Evolutionary conservation across 192 early-diverging fungal species (phyloP).

Genomic region (Backusella westeae): DNA sequence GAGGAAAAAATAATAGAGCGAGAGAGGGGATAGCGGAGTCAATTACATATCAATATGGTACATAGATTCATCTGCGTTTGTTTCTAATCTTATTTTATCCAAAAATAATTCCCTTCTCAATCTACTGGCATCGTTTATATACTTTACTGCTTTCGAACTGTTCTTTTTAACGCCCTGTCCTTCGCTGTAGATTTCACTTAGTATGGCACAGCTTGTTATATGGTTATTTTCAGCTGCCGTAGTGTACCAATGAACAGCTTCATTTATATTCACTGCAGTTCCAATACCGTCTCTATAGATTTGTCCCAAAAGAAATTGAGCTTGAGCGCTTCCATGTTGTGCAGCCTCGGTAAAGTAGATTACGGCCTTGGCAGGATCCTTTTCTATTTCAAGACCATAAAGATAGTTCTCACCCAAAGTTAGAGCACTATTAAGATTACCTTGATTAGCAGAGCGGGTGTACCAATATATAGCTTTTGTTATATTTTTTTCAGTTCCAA

Average conservation of each 20-base stretch:
- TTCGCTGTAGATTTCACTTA: not conserved
- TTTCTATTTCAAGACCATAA: not conserved
- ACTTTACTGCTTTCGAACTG: not conserved
- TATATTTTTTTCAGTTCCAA: not conserved
- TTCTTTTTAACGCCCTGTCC: not conserved
- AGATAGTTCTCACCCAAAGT: not conserved
- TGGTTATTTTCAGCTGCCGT: not conserved
- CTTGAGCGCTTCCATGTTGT: not conserved
- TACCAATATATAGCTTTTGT: not conserved
- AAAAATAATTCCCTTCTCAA: not conserved
- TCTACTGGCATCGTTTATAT: not conserved
- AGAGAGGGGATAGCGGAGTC: not conserved
- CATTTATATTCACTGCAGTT: not conserved
- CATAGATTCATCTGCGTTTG: not conserved
- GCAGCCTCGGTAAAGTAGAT: not conserved
- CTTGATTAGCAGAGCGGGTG: not conserved
- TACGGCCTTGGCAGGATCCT: not conserved
- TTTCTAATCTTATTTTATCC: not conserved
- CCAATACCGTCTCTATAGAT: not conserved
- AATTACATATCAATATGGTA: not conserved
- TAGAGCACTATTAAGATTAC: not conserved
- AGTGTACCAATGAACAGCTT: not conserved
- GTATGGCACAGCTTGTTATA: not conserved
- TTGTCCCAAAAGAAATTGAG: not conserved
- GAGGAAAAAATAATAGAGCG: not conserved